Base-by-base conservation (phyloP, 1,284 basidiomycete species). In the Agaricales sp. region DNA sequence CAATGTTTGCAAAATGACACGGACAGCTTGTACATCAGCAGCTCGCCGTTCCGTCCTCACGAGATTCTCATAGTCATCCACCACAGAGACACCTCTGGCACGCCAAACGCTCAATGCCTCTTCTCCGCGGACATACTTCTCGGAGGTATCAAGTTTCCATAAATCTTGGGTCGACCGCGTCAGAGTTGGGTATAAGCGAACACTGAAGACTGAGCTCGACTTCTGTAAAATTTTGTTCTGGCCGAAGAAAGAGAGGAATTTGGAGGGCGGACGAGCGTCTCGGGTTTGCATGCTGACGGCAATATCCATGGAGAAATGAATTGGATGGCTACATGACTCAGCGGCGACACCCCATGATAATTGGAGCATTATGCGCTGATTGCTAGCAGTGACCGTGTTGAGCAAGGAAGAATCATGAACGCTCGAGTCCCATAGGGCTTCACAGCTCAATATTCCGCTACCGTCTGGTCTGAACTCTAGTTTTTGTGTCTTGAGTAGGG, bases 71-170 rank as follows among this genome's bases (percentile, higher is more conserved):
- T 91, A 89, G 59, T 97, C 95, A 52, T 92, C 80, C 18, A 99
- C 84, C 6, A 93, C 78, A 1, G 83, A 84, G 8, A 97, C 75
- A 3, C 92, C 90, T 22, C 94, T 76, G 37, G 94, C 83, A 57
- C 82, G 86, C 94, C 95, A 98, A 4, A 70, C 61, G 2, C 77
- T 81, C 21, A 98, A 71, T 2, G 76, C 67, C 59, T 97, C 92
- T 61, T 98, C 92, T 2, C 94, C 93, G 20, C 84, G 76, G 0
- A 99, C 92, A 62, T 94, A 95, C 63, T 92, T 94, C 62, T 89
- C 86, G 14, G 87, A 83, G 1, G 95, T 98, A 67, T 98, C 92
- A 47, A 98, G 71, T 46, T 93, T 74, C 94, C 95, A 98, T 11
- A 98, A 73, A 53, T 98, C 94, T 61, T 81, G 80, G 1, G 91